Evolutionary conservation across 2,329 filamentous ascomycete genomes (phyloP).

Genomic region (Beauveria brongniartii): DNA sequence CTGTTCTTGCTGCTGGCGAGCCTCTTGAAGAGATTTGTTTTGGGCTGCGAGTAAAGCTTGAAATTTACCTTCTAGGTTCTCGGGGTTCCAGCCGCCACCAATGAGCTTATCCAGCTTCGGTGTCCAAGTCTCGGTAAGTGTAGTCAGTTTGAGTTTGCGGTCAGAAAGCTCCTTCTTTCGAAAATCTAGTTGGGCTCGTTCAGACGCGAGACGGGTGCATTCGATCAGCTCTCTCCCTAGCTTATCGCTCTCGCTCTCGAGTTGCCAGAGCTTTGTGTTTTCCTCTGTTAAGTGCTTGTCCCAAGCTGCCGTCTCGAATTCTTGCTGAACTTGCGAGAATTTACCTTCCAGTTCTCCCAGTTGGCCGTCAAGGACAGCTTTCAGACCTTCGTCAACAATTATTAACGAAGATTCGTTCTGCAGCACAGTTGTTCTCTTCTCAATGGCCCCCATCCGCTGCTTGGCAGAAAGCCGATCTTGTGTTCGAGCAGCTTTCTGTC

Average conservation of each 20-base stretch:
- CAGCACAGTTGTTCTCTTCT: constrained; percentile 57
- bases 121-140: constrained; percentile 66
- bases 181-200: constrained; percentile 76
- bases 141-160: constrained; percentile 66
- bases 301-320: constrained; percentile 56
- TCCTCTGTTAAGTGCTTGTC: constrained; percentile 62
- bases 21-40: constrained; percentile 49
- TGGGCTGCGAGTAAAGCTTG: constrained; percentile 54
- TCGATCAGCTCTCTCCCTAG: constrained; percentile 76
- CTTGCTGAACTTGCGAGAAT: constrained; percentile 54
- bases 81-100: constrained; percentile 57
- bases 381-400: constrained; percentile 75
- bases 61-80: constrained; percentile 63
- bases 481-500: constrained; percentile 61
- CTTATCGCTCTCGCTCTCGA: constrained; percentile 65
- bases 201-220: constrained; percentile 70
- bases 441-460: constrained; percentile 64
- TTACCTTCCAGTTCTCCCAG: constrained; percentile 59
- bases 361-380: constrained; percentile 67
- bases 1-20: constrained; percentile 62
- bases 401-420: constrained; percentile 66
- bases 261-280: constrained; percentile 54
- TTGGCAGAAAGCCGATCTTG: constrained; percentile 69
- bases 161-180: constrained; percentile 73
- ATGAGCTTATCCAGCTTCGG: constrained; percentile 60